These are phyloP conservation scores for Calonectria crousiana DNA, from an alignment of 2,329 filamentous ascomycete genomes.

Conservation along the genomic window DNA sequence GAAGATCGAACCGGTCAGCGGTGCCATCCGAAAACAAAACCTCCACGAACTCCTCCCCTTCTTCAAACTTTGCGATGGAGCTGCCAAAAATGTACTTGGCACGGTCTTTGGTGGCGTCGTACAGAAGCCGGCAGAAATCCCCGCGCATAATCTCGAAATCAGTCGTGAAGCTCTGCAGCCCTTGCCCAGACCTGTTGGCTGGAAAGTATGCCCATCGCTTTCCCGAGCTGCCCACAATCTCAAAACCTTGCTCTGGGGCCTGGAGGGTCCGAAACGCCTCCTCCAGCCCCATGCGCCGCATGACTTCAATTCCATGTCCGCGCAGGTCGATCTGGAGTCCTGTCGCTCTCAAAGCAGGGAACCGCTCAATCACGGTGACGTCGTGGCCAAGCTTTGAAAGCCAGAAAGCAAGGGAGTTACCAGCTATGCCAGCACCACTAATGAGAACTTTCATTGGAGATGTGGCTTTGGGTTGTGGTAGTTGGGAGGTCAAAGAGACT, in stretches of 20 bases:
- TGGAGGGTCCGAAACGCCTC: slow-evolving; percentile 42
- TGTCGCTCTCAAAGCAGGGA: slow-evolving; percentile 54
- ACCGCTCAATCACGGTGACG: slow-evolving; percentile 56
- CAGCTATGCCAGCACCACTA: slow-evolving; percentile 49
- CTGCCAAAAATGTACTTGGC: slow-evolving; percentile 46
- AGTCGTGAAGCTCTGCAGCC: slow-evolving; percentile 54
- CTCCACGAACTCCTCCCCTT: slow-evolving; percentile 49
- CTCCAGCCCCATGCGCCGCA: slow-evolving; percentile 50
- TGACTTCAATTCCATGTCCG: slow-evolving; percentile 61
- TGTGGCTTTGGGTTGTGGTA: neutral
- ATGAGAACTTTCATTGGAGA: slow-evolving; percentile 48
- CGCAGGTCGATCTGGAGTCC: slow-evolving; percentile 69
- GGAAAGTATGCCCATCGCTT: slow-evolving; percentile 52
- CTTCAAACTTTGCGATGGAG: slow-evolving; percentile 46
- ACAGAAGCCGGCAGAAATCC: slow-evolving; percentile 60
- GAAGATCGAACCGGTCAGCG: slow-evolving; percentile 59
- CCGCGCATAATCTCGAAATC: slow-evolving; percentile 69
- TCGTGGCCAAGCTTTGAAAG: slow-evolving; percentile 43
- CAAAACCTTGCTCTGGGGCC: slow-evolving; percentile 8
- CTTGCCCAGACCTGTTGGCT: slow-evolving; percentile 36
- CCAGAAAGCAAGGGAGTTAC: slow-evolving; percentile 47
- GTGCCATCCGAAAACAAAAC: slow-evolving; percentile 58
- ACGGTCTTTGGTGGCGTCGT: slow-evolving; percentile 49
- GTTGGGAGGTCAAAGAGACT: neutral
- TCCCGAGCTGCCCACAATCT: slow-evolving; percentile 57